Evolutionary conservation across 108 stramenopile species (phyloP).

Genomic region (Licmophora abbreviata): DNA sequence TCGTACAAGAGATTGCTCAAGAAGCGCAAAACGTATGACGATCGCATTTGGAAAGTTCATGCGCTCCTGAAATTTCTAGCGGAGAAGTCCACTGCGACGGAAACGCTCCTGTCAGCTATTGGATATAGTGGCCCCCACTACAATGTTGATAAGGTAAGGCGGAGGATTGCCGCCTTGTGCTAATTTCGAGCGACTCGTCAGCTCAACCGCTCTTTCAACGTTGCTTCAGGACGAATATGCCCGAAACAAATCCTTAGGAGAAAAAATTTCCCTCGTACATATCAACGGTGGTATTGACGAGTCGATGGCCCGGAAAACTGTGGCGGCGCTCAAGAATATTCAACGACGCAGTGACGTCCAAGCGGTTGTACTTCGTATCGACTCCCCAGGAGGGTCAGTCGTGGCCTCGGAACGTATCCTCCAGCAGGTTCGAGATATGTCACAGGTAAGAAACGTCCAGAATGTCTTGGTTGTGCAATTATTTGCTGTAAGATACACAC

Average conservation of each 20-base stretch:
- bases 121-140: conserved; percentile 6
- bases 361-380: conserved; percentile 53
- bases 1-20: conserved; percentile 20
- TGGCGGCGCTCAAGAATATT: conserved; percentile 41
- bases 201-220: background rate
- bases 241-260: conserved; percentile 3
- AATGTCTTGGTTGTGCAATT: background rate
- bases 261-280: conserved; percentile 57
- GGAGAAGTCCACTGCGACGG: conserved; percentile 21
- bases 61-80: conserved; percentile 17
- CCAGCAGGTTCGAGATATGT: conserved; percentile 46
- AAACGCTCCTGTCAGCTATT: conserved; percentile 18
- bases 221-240: background rate
- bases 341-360: conserved; percentile 43
- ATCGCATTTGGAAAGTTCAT: conserved; percentile 10
- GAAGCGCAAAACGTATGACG: conserved; percentile 17
- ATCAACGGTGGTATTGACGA: conserved; percentile 51
- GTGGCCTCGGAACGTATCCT: conserved; percentile 65
- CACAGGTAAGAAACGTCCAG: conserved; percentile 15
- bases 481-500: background rate
- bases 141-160: conserved; percentile 7
- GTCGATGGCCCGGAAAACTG: conserved; percentile 29
- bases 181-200: background rate
- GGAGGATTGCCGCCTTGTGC: background rate
- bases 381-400: conserved; percentile 63